Conservation (phyloP, 2,329 filamentous ascomycete species). For the Arthrinium phaeospermum region DNA sequence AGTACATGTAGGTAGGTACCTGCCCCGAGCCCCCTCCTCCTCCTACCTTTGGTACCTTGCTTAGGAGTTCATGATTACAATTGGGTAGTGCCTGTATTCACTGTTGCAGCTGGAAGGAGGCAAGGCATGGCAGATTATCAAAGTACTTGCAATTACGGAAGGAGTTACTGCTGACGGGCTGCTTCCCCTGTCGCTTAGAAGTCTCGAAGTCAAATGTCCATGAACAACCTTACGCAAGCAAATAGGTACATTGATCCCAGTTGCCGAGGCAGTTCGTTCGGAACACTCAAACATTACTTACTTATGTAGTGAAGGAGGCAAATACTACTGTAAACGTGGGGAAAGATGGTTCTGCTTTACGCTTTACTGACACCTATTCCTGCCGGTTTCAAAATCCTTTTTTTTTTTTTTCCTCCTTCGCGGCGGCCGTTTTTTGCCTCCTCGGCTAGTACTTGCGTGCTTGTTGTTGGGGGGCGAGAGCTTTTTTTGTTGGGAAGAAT, state of each 20-base stretch:
- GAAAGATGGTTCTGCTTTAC: neutral
- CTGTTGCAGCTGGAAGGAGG: neutral
- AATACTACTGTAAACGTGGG: neutral
- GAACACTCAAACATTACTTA: neutral
- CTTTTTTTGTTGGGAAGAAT: slow-evolving; percentile 14
- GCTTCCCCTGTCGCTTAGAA: neutral
- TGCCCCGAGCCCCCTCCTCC: too few relatives aligned
- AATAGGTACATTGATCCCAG: neutral
- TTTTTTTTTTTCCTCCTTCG: neutral
- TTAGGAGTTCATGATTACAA: neutral
- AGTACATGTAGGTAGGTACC: neutral
- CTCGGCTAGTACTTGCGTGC: neutral
- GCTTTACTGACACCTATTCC: neutral
- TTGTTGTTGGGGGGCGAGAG: slow-evolving; percentile 16
- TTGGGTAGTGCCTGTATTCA: neutral
- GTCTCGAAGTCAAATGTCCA: neutral
- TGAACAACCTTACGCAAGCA: neutral
- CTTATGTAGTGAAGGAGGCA: neutral
- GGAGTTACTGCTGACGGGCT: neutral
- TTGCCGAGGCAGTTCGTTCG: neutral
- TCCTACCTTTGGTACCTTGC: too few relatives aligned
- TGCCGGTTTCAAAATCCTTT: slow-evolving; percentile 3
- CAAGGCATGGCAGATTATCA: neutral
- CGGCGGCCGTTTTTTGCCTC: slow-evolving; percentile 5
- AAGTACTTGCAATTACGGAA: neutral